phyloP scores from a whole-genome alignment of 768 basidiomycete genomes.

The Clitopilus passeckerianus region DNA sequence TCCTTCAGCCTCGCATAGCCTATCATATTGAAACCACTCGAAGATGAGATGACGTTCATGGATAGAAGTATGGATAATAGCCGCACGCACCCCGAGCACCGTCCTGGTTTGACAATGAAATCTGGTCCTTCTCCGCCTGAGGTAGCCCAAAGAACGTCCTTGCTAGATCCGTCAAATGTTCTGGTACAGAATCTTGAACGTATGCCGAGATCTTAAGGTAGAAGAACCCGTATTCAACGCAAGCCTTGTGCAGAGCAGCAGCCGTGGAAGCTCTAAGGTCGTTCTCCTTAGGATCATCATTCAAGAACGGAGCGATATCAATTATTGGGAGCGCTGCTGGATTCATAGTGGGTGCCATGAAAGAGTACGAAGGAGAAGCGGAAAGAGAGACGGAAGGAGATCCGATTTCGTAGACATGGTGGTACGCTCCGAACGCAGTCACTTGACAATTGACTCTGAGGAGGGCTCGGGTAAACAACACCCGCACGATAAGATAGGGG shows the following conservation, averaged over 20 bases:
- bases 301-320: slow-evolving; percentile 62
- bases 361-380: neutral
- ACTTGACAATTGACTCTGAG: neutral
- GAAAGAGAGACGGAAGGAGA: neutral
- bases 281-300: slow-evolving; percentile 21
- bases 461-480: neutral
- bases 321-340: slow-evolving; percentile 58
- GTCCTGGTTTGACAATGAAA: slow-evolving; percentile 68
- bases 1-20: slow-evolving; percentile 80
- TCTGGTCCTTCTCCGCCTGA: slow-evolving; percentile 72
- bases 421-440: neutral
- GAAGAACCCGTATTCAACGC: slow-evolving; percentile 83
- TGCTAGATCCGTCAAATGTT: slow-evolving; percentile 60
- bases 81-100: slow-evolving; percentile 58
- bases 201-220: slow-evolving; percentile 71
- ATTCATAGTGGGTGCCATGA: neutral
- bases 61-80: neutral
- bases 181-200: slow-evolving; percentile 52
- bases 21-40: slow-evolving; percentile 23
- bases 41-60: neutral
- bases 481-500: neutral
- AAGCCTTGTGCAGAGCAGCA: slow-evolving; percentile 65
- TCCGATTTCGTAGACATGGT: neutral
- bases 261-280: slow-evolving; percentile 41
- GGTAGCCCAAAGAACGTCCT: slow-evolving; percentile 70